Conservation (phyloP, 495 filamentous ascomycete genomes). For the Clavariopsis aquatica region DNA sequence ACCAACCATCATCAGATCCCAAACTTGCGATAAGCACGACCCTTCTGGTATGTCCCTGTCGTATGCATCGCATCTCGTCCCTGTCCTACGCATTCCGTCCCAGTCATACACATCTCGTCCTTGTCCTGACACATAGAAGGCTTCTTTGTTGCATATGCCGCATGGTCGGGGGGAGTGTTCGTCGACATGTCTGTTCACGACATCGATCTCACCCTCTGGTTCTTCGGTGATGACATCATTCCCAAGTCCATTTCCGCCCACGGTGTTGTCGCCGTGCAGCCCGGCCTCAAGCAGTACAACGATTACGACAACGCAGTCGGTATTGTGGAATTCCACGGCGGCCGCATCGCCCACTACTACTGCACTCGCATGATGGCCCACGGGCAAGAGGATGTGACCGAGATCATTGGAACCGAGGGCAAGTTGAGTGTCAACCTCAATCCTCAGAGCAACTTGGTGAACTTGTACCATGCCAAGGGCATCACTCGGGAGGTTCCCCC, state of each 20-base stretch:
- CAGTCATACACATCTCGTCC: background rate
- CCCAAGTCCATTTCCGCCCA: conserved; percentile 38
- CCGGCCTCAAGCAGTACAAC: conserved; percentile 20
- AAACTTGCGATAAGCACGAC: conserved; percentile 61
- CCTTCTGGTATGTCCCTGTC: conserved; percentile 36
- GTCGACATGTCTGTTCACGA: conserved; percentile 50
- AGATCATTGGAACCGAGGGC: conserved; percentile 35
- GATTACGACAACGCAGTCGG: conserved; percentile 37
- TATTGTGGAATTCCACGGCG: conserved; percentile 33
- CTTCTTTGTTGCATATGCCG: conserved; percentile 60
- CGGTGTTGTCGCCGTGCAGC: conserved; percentile 24
- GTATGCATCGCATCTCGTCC: no score
- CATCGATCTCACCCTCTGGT: conserved; percentile 36
- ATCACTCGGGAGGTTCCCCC: conserved; percentile 28
- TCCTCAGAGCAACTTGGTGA: conserved; percentile 30
- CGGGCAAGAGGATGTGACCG: conserved; percentile 36
- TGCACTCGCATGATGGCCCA: conserved; percentile 36
- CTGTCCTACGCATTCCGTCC: no score
- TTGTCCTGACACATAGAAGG: conserved; percentile 40
- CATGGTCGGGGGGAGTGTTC: conserved; percentile 58
- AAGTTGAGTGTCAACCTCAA: conserved; percentile 32
- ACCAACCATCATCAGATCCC: conserved; percentile 56
- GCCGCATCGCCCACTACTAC: conserved; percentile 36
- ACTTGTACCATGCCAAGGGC: conserved; percentile 5
- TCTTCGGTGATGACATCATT: conserved; percentile 31